Conservation (phyloP, 331 rosid species). For the Malus hybrid region DNA sequence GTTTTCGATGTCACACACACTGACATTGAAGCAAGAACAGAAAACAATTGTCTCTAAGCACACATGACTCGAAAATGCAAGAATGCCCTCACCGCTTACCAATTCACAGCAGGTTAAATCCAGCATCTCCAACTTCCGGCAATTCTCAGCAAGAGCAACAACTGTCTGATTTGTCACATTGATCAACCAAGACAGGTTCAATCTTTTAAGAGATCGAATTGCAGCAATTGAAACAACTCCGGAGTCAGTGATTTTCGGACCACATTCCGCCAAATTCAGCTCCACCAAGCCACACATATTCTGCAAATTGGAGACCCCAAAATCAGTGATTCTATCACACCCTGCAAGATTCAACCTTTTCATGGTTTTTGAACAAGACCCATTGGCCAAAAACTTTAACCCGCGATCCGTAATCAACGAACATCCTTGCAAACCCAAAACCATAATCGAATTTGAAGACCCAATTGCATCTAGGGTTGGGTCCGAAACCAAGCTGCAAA, state of each 20-base stretch:
- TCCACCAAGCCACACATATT: conserved; percentile 15
- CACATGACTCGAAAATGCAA: conserved; percentile 11
- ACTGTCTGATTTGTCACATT: conserved; percentile 16
- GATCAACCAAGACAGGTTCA: conserved; percentile 18
- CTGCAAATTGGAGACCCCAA: conserved; percentile 8
- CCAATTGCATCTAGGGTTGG: conserved; percentile 19
- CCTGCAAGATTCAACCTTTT: background rate
- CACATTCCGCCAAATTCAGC: conserved; percentile 20
- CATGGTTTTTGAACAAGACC: conserved; percentile 12
- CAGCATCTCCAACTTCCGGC: conserved; percentile 4
- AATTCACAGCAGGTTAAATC: conserved; percentile 20
- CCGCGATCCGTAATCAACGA: conserved; percentile 16
- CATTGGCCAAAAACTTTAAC: conserved; percentile 5
- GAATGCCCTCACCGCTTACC: conserved; percentile 19
- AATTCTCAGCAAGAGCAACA: conserved; percentile 13
- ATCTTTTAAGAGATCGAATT: conserved; percentile 11
- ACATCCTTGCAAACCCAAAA: conserved; percentile 15
- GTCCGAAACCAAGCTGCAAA: conserved; percentile 6
- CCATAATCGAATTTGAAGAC: background rate
- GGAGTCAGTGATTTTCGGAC: conserved; percentile 18
- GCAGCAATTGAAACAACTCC: conserved; percentile 14
- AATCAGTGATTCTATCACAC: conserved; percentile 23
- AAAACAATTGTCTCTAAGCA: conserved; percentile 14
- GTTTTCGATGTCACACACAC: conserved; percentile 11
- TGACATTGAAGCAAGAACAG: conserved; percentile 1